Percentiles rank a stretch among this genome's conserved stretches.
Conservation (phyloP, 2,329 filamentous ascomycete genomes). For the Colletotrichum lentis region DNA sequence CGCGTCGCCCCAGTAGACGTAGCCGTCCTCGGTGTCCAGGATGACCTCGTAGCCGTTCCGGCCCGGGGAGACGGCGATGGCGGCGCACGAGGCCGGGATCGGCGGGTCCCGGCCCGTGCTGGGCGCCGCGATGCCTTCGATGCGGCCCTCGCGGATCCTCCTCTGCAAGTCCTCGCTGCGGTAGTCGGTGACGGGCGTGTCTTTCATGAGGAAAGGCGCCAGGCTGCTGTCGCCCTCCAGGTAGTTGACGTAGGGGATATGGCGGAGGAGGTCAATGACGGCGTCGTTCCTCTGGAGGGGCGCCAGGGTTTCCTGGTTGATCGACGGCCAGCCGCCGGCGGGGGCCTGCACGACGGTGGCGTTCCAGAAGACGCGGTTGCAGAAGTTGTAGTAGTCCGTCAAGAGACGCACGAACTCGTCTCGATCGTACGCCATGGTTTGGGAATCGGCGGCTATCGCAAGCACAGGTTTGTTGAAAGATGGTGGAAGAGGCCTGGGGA, state of each 20-base stretch:
- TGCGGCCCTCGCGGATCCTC: not conserved
- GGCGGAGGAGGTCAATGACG: conserved; percentile 37
- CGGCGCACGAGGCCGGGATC: conserved; percentile 29
- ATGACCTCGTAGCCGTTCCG: conserved; percentile 31
- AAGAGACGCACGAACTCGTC: conserved; percentile 38
- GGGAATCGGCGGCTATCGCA: not conserved
- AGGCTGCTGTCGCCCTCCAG: not conserved
- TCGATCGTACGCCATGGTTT: conserved; percentile 16
- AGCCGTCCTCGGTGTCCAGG: conserved; percentile 37
- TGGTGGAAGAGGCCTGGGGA: too few species aligned
- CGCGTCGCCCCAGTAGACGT: conserved; percentile 36
- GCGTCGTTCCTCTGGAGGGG: conserved; percentile 24
- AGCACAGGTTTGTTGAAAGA: too few species aligned
- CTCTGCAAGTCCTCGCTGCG: conserved; percentile 11
- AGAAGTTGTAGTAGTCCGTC: conserved; percentile 39
- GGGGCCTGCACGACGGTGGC: conserved; percentile 20
- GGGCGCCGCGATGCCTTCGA: not conserved
- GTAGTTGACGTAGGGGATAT: conserved; percentile 34
- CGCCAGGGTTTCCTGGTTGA: conserved; percentile 33
- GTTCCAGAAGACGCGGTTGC: conserved; percentile 37
- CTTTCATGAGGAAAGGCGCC: conserved; percentile 1
- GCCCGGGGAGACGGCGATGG: conserved; percentile 25
- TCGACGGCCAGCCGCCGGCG: conserved; percentile 33
- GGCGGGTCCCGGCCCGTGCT: not conserved
- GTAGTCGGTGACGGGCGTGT: conserved; percentile 28